Conservation (phyloP, 2,329 filamentous ascomycete genomes). For the Orbilia quercus region DNA sequence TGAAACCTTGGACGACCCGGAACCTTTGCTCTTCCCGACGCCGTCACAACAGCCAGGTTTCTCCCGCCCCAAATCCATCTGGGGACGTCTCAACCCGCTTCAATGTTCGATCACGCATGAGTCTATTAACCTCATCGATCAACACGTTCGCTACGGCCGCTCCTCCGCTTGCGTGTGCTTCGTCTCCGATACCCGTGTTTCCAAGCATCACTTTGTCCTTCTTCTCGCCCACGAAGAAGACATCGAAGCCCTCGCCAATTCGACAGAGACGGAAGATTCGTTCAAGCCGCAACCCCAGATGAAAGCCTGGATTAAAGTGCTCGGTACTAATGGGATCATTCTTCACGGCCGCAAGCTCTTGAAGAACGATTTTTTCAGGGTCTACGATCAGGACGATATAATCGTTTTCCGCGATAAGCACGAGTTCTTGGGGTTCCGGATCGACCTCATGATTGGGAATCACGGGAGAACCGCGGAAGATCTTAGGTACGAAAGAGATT, state of each 20-base stretch:
- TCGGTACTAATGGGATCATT: conserved; percentile 57
- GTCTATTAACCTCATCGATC: conserved; percentile 57
- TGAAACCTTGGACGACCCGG: conserved; percentile 1
- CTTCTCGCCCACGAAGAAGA: conserved; percentile 54
- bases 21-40: conserved; percentile 8
- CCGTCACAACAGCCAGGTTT: conserved; percentile 21
- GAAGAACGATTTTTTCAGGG: conserved; percentile 55
- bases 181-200: conserved; percentile 57
- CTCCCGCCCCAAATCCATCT: conserved; percentile 55
- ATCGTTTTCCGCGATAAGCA: conserved; percentile 57
- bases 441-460: conserved; percentile 57
- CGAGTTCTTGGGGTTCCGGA: conserved; percentile 58
- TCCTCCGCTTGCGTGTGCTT: conserved; percentile 55
- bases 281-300: conserved; percentile 57
- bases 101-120: conserved; percentile 51
- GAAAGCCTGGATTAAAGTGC: conserved; percentile 58
- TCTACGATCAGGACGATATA: conserved; percentile 58
- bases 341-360: conserved; percentile 58
- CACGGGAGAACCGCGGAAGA: conserved; percentile 36
- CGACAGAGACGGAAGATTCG: conserved; percentile 37
- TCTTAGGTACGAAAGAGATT: conserved; percentile 46
- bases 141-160: conserved; percentile 58
- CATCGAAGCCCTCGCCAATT: conserved; percentile 30
- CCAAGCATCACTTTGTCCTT: conserved; percentile 58
- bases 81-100: conserved; percentile 58